phyloP scores from a whole-genome alignment of 2,329 filamentous ascomycete species.

The Trichoderma atrobrunneum region DNA sequence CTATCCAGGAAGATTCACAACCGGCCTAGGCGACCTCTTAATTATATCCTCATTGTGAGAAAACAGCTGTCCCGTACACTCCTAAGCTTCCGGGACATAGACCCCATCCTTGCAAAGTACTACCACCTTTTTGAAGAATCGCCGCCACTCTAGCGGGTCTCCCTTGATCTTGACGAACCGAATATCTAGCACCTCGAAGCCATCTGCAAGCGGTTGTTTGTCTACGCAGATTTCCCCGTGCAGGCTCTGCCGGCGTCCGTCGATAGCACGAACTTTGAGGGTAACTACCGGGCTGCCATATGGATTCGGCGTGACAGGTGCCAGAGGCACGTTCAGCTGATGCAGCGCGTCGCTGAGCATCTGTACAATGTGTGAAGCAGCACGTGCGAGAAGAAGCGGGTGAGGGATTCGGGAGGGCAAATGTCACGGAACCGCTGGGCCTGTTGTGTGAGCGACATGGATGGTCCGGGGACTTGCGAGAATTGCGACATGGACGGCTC shows the following conservation, averaged over 20 bases:
- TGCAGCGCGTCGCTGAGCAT: conserved; percentile 80
- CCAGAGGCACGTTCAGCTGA: conserved; percentile 76
- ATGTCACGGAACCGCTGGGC: conserved; percentile 89
- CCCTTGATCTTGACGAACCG: conserved; percentile 93
- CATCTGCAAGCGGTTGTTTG: conserved; percentile 55
- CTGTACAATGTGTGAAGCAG: conserved; percentile 69
- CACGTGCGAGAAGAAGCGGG: conserved; percentile 86
- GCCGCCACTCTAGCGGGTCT: conserved; percentile 92
- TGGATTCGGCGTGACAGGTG: conserved; percentile 45
- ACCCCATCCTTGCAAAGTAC: conserved; percentile 84
- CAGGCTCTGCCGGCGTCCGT: conserved; percentile 68
- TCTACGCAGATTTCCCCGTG: conserved; percentile 75
- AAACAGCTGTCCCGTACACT: conserved; percentile 24
- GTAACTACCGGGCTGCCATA: conserved; percentile 56
- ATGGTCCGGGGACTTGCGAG: conserved; percentile 72
- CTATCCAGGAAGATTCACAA: conserved; percentile 1
- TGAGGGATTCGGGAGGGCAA: conserved; percentile 79
- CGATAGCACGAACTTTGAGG: conserved; percentile 72
- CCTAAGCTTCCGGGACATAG: conserved; percentile 49
- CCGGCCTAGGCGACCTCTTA: neutral
- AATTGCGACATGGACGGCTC: conserved; percentile 89
- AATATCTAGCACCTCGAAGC: conserved; percentile 71
- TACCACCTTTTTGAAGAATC: conserved; percentile 96
- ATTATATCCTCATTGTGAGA: neutral
- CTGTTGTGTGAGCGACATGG: conserved; percentile 81